phyloP scores from a whole-genome alignment of 257 asterid species.

The Jacaranda mimosifolia region DNA sequence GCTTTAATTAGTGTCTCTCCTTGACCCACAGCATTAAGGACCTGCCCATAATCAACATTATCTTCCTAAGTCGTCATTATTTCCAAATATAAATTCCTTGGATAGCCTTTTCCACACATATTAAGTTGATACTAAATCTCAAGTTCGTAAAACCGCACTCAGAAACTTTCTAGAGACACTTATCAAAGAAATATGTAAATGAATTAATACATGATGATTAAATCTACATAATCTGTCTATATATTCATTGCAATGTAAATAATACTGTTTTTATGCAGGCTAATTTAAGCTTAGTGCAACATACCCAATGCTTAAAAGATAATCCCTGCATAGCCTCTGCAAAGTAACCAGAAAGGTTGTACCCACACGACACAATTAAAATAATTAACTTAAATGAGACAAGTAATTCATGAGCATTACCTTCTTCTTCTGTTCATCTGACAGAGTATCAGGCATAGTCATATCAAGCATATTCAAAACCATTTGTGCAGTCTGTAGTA shows the following conservation, averaged over 20 bases:
- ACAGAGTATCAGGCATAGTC: conserved; percentile 74
- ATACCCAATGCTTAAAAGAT: conserved; percentile 15
- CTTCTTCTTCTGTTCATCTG: conserved; percentile 86
- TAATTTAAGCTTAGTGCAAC: not conserved
- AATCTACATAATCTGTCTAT: conserved; percentile 9
- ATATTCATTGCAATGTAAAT: not conserved
- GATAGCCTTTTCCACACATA: not conserved
- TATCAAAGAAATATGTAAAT: not conserved
- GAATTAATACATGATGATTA: conserved; percentile 2
- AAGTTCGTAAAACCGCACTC: conserved; percentile 21
- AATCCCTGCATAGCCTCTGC: conserved; percentile 17
- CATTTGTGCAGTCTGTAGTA: conserved; percentile 74
- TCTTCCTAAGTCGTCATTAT: conserved; percentile 15
- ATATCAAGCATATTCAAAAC: conserved; percentile 85
- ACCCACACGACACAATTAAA: not conserved
- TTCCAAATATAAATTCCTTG: conserved; percentile 13
- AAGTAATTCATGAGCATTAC: conserved; percentile 48
- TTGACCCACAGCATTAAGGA: conserved; percentile 80
- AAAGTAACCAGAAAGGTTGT: conserved; percentile 25
- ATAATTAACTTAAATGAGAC: conserved; percentile 27
- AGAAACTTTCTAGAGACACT: conserved; percentile 16
- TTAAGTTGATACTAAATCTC: conserved; percentile 16
- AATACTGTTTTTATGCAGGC: not conserved
- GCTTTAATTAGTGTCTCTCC: conserved; percentile 91
- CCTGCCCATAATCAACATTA: conserved; percentile 58